These are phyloP conservation scores for Ballota nigra DNA, from an alignment of 257 asterid species.

Conservation along the genomic window DNA sequence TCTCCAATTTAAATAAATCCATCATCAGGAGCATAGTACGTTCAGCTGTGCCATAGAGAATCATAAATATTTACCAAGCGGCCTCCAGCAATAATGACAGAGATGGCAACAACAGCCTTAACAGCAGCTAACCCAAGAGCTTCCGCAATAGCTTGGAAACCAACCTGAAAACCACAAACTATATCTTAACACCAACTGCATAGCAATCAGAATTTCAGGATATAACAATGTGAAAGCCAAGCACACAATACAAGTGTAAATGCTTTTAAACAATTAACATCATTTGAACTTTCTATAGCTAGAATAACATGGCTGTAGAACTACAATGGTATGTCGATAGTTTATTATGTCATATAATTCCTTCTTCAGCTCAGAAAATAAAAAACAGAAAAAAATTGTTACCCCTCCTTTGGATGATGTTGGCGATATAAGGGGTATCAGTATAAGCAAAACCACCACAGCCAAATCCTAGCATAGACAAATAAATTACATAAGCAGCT, in stretches of 20 bases:
- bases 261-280: slow-evolving; percentile 14
- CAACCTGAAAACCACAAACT: slow-evolving; percentile 58
- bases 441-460: slow-evolving; percentile 97
- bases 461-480: slow-evolving; percentile 78
- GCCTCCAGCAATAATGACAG: slow-evolving; percentile 98
- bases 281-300: slow-evolving; percentile 13
- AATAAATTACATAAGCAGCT: slow-evolving; percentile 18
- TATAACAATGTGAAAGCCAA: slow-evolving; percentile 4
- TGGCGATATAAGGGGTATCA: slow-evolving; percentile 95
- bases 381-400: slow-evolving; percentile 15
- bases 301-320: slow-evolving; percentile 16
- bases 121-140: slow-evolving; percentile 99
- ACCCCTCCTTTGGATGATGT: slow-evolving; percentile 99
- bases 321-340: neutral
- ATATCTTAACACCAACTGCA: slow-evolving; percentile 11
- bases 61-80: slow-evolving; percentile 57
- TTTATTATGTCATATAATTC: neutral
- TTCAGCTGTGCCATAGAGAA: slow-evolving; percentile 24
- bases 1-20: slow-evolving; percentile 8
- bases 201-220: slow-evolving; percentile 1
- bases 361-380: slow-evolving; percentile 7
- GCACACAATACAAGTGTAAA: neutral
- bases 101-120: slow-evolving; percentile 93
- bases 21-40: slow-evolving; percentile 20
- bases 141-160: slow-evolving; percentile 96